Percentiles rank a stretch among this genome's conserved stretches.
These are phyloP conservation scores for Sphaerulina vaccinii DNA, from an alignment of 2,329 filamentous ascomycete genomes.

Conservation along the genomic window DNA sequence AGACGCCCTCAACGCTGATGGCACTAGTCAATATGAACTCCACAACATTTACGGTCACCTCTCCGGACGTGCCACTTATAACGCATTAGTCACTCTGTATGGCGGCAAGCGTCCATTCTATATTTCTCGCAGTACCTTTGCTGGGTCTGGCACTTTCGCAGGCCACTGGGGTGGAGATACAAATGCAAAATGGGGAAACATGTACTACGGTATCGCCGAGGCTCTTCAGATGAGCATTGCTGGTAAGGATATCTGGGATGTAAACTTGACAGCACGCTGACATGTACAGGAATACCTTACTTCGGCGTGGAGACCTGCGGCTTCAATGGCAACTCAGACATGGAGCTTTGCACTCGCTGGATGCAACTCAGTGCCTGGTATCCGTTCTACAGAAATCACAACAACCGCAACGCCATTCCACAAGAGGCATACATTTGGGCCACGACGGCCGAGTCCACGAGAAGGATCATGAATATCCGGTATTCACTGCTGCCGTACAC, in stretches of 20 bases:
- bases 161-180: conserved; percentile 36
- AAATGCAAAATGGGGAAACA: conserved; percentile 30
- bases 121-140: conserved; percentile 31
- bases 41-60: conserved; percentile 34
- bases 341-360: conserved; percentile 34
- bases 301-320: conserved; percentile 36
- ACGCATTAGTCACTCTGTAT: conserved; percentile 28
- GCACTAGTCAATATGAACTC: conserved; percentile 31
- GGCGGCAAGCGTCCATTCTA: conserved; percentile 31
- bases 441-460: conserved; percentile 61
- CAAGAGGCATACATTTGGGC: conserved; percentile 70
- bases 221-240: conserved; percentile 31
- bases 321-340: conserved; percentile 31
- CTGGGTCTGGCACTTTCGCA: conserved; percentile 27
- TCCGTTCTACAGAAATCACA: conserved; percentile 76
- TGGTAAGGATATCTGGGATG: background rate
- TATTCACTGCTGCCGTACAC: conserved; percentile 69
- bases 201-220: conserved; percentile 34
- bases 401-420: conserved; percentile 54
- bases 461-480: conserved; percentile 64
- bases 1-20: conserved; percentile 32
- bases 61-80: conserved; percentile 31
- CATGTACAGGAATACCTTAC: conserved; percentile 25
- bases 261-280: background rate
- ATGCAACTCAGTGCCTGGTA: conserved; percentile 61